Evolutionary conservation across 164 flowering plant genomes (phyloP), one percentile per base, ranked within the genome.

Genomic region (Magnolia sinica): DNA sequence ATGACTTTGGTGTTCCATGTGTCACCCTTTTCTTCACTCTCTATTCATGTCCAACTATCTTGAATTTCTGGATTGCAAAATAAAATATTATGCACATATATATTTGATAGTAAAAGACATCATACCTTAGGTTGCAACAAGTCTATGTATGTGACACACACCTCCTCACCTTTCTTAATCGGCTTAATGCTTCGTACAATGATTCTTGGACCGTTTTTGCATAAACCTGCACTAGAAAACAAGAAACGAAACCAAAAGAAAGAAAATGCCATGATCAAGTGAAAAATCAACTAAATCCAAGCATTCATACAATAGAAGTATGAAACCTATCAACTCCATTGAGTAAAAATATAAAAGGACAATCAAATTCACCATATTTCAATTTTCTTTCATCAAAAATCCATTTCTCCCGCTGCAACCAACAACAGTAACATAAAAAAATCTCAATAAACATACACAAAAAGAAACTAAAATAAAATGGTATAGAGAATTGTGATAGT

Each of bases 101-200:
- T 9, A 14, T 24, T 11, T 1, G 31, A 14, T 23, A 22, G 16
- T 24, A 27, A 1, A 24, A 68, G 18, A 31, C 8, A 10, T 8
- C 14, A 64, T 82, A 91, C 97, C 93, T 83, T 89, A 22, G 92
- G 91, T 79, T 87, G 94, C 80, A 93, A 80, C 80, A 91, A 78
- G 76, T 93, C 96, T 1, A 82, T 86, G 87, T 93, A 91, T 1
- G 96, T 71, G 29, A 91, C 71, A 29, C 85, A 85, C 29, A 90
- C 87, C 73, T 87, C 89, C 78, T 88, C 94, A 0, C 89, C 90
- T 70, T 81, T 87, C 81, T 74, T 83, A 37, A 90, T 87, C 45
- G 83, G 79, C 84, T 85, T 90, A 70, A 91, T 86, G 77, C 90
- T 90, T 61, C 96, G 77, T 27, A 88, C 87, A 13, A 85, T 68